Conservation (phyloP, 1,284 basidiomycete species). For the Trichosporon sp. region DNA sequence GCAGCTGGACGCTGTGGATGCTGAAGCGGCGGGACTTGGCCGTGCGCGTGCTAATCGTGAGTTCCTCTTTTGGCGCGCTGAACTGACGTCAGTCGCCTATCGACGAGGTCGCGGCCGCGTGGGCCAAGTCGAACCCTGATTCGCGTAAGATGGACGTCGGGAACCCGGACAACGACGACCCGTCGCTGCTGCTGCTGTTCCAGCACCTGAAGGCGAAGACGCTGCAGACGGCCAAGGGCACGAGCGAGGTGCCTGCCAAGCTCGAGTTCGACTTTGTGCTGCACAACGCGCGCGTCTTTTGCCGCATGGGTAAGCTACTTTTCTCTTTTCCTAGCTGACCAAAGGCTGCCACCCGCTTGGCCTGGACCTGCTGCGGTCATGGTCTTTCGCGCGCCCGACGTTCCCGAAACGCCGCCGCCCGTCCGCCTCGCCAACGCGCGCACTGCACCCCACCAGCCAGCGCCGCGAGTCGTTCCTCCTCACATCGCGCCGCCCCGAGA, state of each 20-base stretch:
- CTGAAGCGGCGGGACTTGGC: constrained; percentile 77
- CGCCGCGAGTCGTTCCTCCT: constrained; percentile 55
- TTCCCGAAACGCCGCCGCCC: constrained; percentile 29
- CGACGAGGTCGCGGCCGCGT: constrained; percentile 33
- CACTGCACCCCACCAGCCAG: constrained; percentile 10
- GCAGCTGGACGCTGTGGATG: constrained; percentile 95
- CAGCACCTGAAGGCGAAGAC: constrained; percentile 84
- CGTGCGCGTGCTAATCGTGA: constrained; percentile 54
- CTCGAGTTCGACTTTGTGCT: constrained; percentile 90
- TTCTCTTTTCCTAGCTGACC: background rate
- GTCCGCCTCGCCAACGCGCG: constrained; percentile 14
- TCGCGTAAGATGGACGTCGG: constrained; percentile 57
- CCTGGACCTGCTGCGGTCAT: constrained; percentile 75
- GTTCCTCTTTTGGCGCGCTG: background rate
- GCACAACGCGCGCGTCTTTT: constrained; percentile 85
- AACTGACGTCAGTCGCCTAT: constrained; percentile 34
- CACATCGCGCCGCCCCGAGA: constrained; percentile 58
- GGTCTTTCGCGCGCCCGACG: constrained; percentile 78
- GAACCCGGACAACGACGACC: constrained; percentile 86
- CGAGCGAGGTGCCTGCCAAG: constrained; percentile 77
- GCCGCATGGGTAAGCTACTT: constrained; percentile 72
- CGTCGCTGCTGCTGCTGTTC: constrained; percentile 81
- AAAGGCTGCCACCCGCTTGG: constrained; percentile 88
- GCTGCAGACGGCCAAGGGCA: constrained; percentile 83
- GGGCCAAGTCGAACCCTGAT: constrained; percentile 4